Evolutionary conservation across 495 filamentous ascomycete genomes (phyloP), one percentile per base, ranked within the genome.

Genomic region (Talaromyces nanjingensis): DNA sequence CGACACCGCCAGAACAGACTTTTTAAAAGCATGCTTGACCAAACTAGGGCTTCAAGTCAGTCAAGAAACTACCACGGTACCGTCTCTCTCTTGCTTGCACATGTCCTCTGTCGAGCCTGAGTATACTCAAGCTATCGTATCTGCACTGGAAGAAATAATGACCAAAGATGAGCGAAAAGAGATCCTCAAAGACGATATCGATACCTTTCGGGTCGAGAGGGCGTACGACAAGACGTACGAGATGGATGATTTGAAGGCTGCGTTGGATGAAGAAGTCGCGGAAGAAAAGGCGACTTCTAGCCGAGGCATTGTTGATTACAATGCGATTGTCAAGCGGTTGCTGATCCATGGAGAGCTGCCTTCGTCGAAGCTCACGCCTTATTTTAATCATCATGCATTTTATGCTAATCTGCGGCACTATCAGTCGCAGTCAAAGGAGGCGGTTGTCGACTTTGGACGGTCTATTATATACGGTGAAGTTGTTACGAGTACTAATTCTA

Each of bases 401-500:
- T 97, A 87, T 71, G 79, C 86, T 16, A 89, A 89, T 65, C 77
- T 98, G 5, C 73, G 76, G 2, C 73, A 87, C 20, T 96, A 91
- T 69, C 83, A 87, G 70, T 67, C 77, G n/a, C 72, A 83, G 60
- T 79, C 81, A 65, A 67, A 67, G 60, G 79, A 79, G 53, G 81
- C 82, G 1, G 83, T 85, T 0, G 77, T 81, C 2, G 74, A 81
- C 29, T 97, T 96, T 79, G 96, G 96, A 6, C 79, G 87, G 12
- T 79, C 84, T 54, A 72, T 97, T 6, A 77, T 98, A 62, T 98
- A 98, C 73, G 93, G 90, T 37, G 91, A 97, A 72, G 91, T 96
- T 4, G 79, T 98, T 47, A 97, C 94, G 16, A 96, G 91, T 73
- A 98, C 94, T 22, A 96, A 91, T 72, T 96, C 93, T 2, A 81